A percentile compares a stretch with the other conserved stretches of the same genome.
These are phyloP conservation scores for Dendrocalamus latiflorus DNA, from an alignment of 202 grass and related monocot species.

Conservation along the genomic window DNA sequence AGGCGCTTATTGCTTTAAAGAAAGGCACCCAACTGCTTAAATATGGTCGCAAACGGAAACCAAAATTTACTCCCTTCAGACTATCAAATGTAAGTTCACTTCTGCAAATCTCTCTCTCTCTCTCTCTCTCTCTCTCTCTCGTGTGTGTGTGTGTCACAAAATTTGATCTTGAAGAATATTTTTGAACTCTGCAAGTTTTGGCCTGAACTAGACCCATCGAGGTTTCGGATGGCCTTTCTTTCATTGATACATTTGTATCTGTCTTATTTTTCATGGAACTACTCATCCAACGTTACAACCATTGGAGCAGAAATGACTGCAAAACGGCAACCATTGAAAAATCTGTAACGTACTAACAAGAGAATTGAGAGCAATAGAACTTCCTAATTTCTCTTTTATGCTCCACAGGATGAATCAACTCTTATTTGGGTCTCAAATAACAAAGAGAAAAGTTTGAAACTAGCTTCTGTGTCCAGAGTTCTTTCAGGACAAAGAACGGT, in stretches of 20 bases:
- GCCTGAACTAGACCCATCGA: not conserved
- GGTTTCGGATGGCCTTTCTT: not conserved
- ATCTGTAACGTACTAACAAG: not conserved
- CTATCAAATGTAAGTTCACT: constrained; percentile 64
- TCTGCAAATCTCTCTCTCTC: too few relatives aligned
- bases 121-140: too few relatives aligned
- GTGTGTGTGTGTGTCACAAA: not conserved
- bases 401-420: too few relatives aligned
- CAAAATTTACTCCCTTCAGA: constrained; percentile 80
- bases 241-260: not conserved
- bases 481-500: too few relatives aligned
- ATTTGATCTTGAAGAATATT: not conserved
- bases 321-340: not conserved
- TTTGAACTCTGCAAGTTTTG: not conserved
- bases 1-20: constrained; percentile 76
- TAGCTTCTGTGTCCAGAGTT: too few relatives aligned
- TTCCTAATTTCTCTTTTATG: too few relatives aligned
- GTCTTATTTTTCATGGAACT: not conserved
- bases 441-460: too few relatives aligned
- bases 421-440: too few relatives aligned
- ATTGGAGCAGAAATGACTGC: not conserved
- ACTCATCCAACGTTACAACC: not conserved
- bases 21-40: constrained; percentile 85
- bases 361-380: too few relatives aligned
- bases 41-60: constrained; percentile 79